Percentiles rank a stretch among this genome's conserved stretches.
Evolutionary conservation across 2,329 filamentous ascomycete species (phyloP).

Genomic region (Torrubiella hemipterigena): DNA sequence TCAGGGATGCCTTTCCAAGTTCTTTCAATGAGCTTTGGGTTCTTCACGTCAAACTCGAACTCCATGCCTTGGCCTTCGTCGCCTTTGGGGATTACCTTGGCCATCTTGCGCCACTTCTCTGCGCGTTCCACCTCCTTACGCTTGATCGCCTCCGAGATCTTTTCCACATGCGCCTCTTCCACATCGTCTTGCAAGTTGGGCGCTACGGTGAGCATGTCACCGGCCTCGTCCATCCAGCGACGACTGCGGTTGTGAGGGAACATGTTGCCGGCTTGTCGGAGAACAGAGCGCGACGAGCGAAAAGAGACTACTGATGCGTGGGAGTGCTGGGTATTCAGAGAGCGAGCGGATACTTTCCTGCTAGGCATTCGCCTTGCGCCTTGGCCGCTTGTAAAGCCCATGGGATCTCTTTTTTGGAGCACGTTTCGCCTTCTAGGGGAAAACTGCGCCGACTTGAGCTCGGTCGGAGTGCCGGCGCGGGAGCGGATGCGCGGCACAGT

Average conservation of each 20-base stretch:
- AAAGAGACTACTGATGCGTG: slow-evolving; percentile 37
- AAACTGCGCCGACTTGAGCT: slow-evolving; percentile 27
- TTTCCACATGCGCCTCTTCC: slow-evolving; percentile 42
- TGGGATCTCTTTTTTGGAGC: slow-evolving; percentile 22
- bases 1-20: slow-evolving; percentile 99
- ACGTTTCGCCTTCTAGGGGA: slow-evolving; percentile 35
- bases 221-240: slow-evolving; percentile 50
- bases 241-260: slow-evolving; percentile 50
- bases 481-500: slow-evolving; percentile 29
- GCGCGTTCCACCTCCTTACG: slow-evolving; percentile 50
- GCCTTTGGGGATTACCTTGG: slow-evolving; percentile 40
- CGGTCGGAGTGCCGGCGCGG: slow-evolving; percentile 26
- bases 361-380: slow-evolving; percentile 31
- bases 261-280: slow-evolving; percentile 46
- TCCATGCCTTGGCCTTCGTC: slow-evolving; percentile 45
- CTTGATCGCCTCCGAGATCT: slow-evolving; percentile 42
- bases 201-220: slow-evolving; percentile 52
- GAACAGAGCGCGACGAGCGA: slow-evolving; percentile 40
- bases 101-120: slow-evolving; percentile 59
- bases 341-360: slow-evolving; percentile 44
- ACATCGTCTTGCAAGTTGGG: slow-evolving; percentile 43
- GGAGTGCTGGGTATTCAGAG: slow-evolving; percentile 45
- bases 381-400: slow-evolving; percentile 26
- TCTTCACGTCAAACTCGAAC: slow-evolving; percentile 70
- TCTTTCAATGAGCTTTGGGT: slow-evolving; percentile 75